phyloP scores from a whole-genome alignment of 2,329 filamentous ascomycete genomes.

The Aspergillus latus region DNA sequence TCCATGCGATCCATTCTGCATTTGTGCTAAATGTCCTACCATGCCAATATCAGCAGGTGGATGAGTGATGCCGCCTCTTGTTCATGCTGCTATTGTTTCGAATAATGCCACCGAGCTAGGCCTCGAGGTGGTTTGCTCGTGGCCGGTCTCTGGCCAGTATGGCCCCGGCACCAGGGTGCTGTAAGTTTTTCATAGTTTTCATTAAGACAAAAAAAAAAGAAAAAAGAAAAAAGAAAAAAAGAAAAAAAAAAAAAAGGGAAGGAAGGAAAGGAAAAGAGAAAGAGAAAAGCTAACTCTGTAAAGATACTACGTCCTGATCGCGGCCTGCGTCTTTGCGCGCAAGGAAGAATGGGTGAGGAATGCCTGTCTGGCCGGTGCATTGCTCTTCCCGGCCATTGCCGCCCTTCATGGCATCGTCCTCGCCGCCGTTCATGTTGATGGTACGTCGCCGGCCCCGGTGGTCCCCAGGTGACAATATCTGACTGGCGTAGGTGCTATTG shows the following conservation, averaged over 20 bases:
- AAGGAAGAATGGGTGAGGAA: conserved; percentile 11
- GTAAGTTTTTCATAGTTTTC: neutral
- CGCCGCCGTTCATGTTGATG: conserved; percentile 2
- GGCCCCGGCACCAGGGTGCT: conserved; percentile 2
- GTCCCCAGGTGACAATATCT: neutral
- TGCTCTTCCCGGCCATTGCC: conserved; percentile 7
- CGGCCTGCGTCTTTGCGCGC: conserved; percentile 3
- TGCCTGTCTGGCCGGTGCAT: conserved; percentile 4
- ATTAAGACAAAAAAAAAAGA: too few relatives aligned
- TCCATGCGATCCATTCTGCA: neutral
- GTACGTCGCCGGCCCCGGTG: neutral
- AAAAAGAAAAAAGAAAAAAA: too few relatives aligned
- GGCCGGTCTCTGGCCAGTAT: conserved; percentile 7
- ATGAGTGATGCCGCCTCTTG: conserved; percentile 4
- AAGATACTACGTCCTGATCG: conserved; percentile 5
- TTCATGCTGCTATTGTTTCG: neutral
- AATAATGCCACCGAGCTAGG: neutral
- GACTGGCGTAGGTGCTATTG: neutral
- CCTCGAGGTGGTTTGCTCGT: conserved; percentile 4
- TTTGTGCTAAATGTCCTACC: too few relatives aligned
- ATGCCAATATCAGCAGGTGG: neutral
- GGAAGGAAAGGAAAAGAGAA: too few relatives aligned
- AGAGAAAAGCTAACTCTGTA: neutral
- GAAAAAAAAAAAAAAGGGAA: too few relatives aligned
- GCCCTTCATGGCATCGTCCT: conserved; percentile 5